These are phyloP conservation scores for Lathyrus aphaca DNA, from an alignment of 306 rosid species.

Conservation along the genomic window DNA sequence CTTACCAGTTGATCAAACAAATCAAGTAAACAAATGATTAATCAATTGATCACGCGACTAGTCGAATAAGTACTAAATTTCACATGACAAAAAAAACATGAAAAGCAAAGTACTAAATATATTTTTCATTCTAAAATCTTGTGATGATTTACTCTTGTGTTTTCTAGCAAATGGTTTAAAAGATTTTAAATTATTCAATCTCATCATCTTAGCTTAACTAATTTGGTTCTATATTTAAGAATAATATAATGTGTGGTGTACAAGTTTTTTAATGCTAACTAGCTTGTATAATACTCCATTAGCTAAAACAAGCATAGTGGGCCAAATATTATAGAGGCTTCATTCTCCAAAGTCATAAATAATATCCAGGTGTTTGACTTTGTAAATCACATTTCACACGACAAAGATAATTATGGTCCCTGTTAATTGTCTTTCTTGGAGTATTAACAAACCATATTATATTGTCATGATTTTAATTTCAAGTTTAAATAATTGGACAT, in stretches of 20 bases:
- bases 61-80: too few relatives aligned
- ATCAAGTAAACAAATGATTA: too few relatives aligned
- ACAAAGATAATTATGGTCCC: slow-evolving; percentile 46
- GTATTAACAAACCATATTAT: slow-evolving; percentile 14
- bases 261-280: not conserved
- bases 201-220: not conserved
- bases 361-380: slow-evolving; percentile 43
- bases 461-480: slow-evolving; percentile 2
- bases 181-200: too few relatives aligned
- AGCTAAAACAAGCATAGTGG: slow-evolving; percentile 7
- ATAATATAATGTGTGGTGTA: not conserved
- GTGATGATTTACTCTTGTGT: too few relatives aligned
- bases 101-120: too few relatives aligned
- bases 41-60: too few relatives aligned
- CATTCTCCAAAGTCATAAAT: not conserved
- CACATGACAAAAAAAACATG: too few relatives aligned
- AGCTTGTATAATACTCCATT: not conserved
- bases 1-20: too few relatives aligned
- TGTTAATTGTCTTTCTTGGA: slow-evolving; percentile 28
- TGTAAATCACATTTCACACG: slow-evolving; percentile 32
- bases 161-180: too few relatives aligned
- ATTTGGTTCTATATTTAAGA: not conserved
- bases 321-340: slow-evolving; percentile 4
- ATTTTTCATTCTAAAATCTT: too few relatives aligned
- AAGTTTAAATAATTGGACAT: slow-evolving; percentile 26